Conservation (phyloP, 352 stramenopile species). For the Thraustochytrium striatum region DNA sequence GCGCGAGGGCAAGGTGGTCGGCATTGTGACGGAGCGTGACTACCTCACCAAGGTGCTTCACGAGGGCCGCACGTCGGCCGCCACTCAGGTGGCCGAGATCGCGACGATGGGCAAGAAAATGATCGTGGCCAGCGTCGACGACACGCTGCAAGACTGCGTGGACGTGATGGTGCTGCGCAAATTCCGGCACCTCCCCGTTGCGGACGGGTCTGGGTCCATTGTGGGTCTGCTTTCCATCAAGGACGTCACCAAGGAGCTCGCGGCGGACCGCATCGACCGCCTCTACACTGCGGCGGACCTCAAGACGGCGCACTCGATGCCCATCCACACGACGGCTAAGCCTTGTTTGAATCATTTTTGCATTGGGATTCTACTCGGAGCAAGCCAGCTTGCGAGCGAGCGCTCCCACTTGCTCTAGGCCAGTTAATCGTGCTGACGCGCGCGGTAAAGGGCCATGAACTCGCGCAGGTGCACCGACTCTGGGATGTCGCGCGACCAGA, state of each 20-base stretch:
- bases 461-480: slow-evolving; percentile 24
- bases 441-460: background rate
- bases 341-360: too few relatives aligned
- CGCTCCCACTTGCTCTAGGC: too few relatives aligned
- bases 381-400: too few relatives aligned
- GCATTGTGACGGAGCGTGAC: background rate
- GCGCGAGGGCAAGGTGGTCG: background rate
- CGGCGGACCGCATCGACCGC: background rate
- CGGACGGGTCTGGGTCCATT: background rate
- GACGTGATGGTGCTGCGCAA: background rate
- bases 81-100: background rate
- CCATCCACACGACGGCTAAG: slow-evolving; percentile 22
- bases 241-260: background rate
- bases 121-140: background rate
- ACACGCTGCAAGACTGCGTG: background rate
- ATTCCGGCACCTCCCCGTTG: background rate
- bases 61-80: background rate
- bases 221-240: background rate
- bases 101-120: background rate
- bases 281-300: background rate
- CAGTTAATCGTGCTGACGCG: too few relatives aligned
- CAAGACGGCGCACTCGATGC: background rate
- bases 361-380: too few relatives aligned
- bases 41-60: background rate
- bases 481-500: slow-evolving; percentile 29